phyloP scores from a whole-genome alignment of 225 moss, liverwort and hornwort genomes.

The Thuidium tamariscinum region DNA sequence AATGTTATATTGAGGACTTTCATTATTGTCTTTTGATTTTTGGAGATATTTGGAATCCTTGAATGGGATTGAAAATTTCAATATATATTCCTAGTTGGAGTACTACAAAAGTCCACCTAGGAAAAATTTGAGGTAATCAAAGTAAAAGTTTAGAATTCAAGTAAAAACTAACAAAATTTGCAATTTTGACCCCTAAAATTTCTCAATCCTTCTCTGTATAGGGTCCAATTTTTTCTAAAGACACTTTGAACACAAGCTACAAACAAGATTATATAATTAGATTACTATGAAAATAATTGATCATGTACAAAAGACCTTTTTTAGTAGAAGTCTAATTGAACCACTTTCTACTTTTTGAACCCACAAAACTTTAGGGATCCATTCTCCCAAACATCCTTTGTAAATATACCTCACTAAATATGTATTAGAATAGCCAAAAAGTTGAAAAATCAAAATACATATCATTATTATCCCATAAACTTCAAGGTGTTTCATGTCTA shows the following conservation, averaged over 20 bases:
- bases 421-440: not conserved
- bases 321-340: fast-evolving
- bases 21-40: not conserved
- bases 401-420: not conserved
- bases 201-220: too few relatives aligned
- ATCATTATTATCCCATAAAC: not conserved
- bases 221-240: not conserved
- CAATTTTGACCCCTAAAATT: not conserved
- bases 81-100: fast-evolving
- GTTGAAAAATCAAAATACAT: too few relatives aligned
- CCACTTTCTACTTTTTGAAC: not conserved
- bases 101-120: not conserved
- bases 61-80: not conserved
- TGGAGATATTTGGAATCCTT: not conserved
- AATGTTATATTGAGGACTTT: not conserved
- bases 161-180: not conserved
- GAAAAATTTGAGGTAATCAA: not conserved
- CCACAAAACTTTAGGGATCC: fast-evolving
- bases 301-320: not conserved
- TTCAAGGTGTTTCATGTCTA: too few relatives aligned
- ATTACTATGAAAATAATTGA: too few relatives aligned
- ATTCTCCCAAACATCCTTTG: not conserved
- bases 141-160: not conserved
- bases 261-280: not conserved
- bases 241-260: not conserved